Evolutionary conservation across 805 yeast species (phyloP), one percentile per base, ranked within the genome.

Genomic region (Cyberlindnera lachancei): DNA sequence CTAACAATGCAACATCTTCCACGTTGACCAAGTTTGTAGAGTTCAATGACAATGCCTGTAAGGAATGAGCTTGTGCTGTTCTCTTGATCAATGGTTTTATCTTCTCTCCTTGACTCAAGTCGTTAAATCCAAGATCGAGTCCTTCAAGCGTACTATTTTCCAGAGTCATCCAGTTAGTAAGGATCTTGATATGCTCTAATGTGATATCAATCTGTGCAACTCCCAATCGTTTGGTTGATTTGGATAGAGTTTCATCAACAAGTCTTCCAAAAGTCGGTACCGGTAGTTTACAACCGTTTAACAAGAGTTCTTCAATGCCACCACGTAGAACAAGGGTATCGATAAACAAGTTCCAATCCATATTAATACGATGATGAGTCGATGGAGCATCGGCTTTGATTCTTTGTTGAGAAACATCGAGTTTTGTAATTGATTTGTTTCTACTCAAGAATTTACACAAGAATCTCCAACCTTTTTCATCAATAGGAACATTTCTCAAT

Each of bases 71-170:
- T 25, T 25, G 33, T 15, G 32, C 28, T 1, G 43, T 33, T 21
- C 35, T 45, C 31, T 46, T 50, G 16, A 46, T 46, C 29, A 50
- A 30, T 13, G 53, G 51, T 18, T 45, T 46, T 25, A 49, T 28
- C 47, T 56, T 37, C 52, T 50, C 35, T 54, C 52, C 44, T 13
- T 52, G 16, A 23, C 43, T 48, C 23, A 81, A 57, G 51, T 84
- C 88, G 52, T 88, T 88, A 49, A 79, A 88, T 4, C 94, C 94
- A 15, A 88, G 47, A 61, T 87, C 96, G 6, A 88, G 55, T 4
- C 96, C 96, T 41, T 73, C 58, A 16, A 73, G 66, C 15, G 46
- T 53, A 45, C 59, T 48, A 53, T 56, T 55, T 38, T 53, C 53
- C 15, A 45, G 53, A 31, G 60, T 47, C 34, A 81, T 53, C 87